phyloP scores from a whole-genome alignment of 2,329 filamentous ascomycete species.

The Keithomyces neogunnii region DNA sequence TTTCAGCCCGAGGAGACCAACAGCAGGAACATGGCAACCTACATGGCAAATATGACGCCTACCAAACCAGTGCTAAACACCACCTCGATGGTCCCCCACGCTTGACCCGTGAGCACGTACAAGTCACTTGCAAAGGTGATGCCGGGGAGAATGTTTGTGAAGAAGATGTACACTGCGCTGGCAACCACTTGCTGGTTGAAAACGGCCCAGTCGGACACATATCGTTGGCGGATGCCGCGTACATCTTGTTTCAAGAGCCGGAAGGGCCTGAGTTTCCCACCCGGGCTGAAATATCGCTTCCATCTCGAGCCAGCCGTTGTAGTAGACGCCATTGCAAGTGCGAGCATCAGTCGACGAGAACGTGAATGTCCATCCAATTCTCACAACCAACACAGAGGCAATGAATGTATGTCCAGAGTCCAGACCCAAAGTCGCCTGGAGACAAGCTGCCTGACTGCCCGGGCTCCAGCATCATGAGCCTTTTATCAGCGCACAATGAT shows the following conservation, averaged over 20 bases:
- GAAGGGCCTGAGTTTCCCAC: constrained; percentile 40
- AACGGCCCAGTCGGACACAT: constrained; percentile 43
- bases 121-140: constrained; percentile 61
- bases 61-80: constrained; percentile 59
- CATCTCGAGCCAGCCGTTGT: background rate
- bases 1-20: background rate
- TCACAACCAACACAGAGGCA: no score
- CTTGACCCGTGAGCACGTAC: constrained; percentile 51
- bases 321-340: no score
- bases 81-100: constrained; percentile 59
- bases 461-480: no score
- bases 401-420: no score
- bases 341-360: no score
- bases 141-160: constrained; percentile 57
- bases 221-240: constrained; percentile 35
- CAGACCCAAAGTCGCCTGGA: background rate
- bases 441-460: no score
- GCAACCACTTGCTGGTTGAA: constrained; percentile 59
- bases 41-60: constrained; percentile 54
- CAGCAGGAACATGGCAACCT: constrained; percentile 12
- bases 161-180: constrained; percentile 58
- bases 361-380: no score
- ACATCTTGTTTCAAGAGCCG: constrained; percentile 43
- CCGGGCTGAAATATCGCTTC: constrained; percentile 19
- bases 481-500: no score